These are phyloP conservation scores for Blastobotrys americana DNA, from an alignment of 805 yeast genomes.

Conservation along the genomic window DNA sequence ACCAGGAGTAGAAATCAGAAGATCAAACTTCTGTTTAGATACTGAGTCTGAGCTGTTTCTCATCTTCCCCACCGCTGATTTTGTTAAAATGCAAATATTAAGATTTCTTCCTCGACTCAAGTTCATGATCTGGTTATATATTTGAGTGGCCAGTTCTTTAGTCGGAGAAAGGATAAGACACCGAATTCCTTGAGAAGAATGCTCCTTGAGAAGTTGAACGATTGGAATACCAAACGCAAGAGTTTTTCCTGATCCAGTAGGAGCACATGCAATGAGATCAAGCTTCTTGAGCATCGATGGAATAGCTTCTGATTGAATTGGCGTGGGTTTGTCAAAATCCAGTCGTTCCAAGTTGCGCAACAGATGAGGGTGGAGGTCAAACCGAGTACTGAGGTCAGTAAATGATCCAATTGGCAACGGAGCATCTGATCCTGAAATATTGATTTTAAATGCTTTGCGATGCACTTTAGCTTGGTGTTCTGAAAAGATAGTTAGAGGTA, in stretches of 20 bases:
- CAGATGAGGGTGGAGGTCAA: conserved; percentile 52
- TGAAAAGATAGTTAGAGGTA: conserved; percentile 41
- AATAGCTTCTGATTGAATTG: conserved; percentile 86
- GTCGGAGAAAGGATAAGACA: conserved; percentile 90
- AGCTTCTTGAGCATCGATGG: conserved; percentile 64
- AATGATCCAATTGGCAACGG: conserved; percentile 92
- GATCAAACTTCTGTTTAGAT: conserved; percentile 59
- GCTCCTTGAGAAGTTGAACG: conserved; percentile 45
- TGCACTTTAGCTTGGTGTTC: conserved; percentile 53
- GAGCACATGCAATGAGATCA: conserved; percentile 89
- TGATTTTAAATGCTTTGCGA: conserved; percentile 56
- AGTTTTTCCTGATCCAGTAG: conserved; percentile 98
- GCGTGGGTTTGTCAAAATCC: conserved; percentile 79
- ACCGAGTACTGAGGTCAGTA: conserved; percentile 66
- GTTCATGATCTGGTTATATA: conserved; percentile 56
- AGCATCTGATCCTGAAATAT: conserved; percentile 74
- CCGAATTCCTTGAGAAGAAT: conserved; percentile 41
- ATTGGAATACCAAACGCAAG: conserved; percentile 82
- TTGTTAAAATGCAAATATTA: conserved; percentile 58
- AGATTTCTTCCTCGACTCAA: conserved; percentile 49
- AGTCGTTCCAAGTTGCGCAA: conserved; percentile 57
- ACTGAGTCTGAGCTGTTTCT: conserved; percentile 45
- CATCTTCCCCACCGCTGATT: conserved; percentile 59
- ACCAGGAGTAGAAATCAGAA: conserved; percentile 81
- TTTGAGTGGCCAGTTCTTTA: conserved; percentile 86